Conservation (phyloP, 2,329 filamentous ascomycete genomes). For the Exophiala sideris region DNA sequence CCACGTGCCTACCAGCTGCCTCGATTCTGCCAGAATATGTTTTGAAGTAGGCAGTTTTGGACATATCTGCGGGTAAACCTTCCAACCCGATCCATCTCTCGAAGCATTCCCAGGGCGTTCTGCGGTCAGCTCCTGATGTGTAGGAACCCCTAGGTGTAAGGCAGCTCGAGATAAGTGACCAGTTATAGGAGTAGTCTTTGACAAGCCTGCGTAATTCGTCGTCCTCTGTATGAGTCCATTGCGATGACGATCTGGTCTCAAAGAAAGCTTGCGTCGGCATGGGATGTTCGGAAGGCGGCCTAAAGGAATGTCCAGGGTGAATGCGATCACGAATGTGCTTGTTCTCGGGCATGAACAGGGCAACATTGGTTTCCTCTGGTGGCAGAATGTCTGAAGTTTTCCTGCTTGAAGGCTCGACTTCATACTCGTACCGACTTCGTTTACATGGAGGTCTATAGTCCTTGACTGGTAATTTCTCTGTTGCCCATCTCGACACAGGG, state of each 20-base stretch:
- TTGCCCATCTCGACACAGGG: constrained; percentile 81
- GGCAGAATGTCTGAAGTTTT: constrained; percentile 51
- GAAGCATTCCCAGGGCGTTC: constrained; percentile 98
- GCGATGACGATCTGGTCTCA: constrained; percentile 78
- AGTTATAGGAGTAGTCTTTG: constrained; percentile 93
- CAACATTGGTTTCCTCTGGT: constrained; percentile 72
- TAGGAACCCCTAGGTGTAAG: constrained; percentile 71
- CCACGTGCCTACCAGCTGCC: constrained; percentile 58
- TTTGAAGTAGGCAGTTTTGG: constrained; percentile 93
- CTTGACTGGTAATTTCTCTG: constrained; percentile 71
- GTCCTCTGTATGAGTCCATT: constrained; percentile 88
- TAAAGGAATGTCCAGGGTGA: constrained; percentile 86
- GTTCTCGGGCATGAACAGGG: constrained; percentile 84
- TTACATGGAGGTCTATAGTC: constrained; percentile 66
- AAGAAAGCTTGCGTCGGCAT: constrained; percentile 93
- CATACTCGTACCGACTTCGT: constrained; percentile 78
- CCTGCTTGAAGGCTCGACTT: constrained; percentile 66
- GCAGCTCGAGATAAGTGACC: constrained; percentile 86
- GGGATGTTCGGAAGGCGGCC: constrained; percentile 82
- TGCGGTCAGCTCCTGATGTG: constrained; percentile 79
- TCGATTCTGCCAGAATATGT: constrained; percentile 63
- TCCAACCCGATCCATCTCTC: constrained; percentile 93
- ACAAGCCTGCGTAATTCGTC: constrained; percentile 82
- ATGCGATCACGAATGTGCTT: constrained; percentile 85
- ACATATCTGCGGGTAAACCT: constrained; percentile 86